A percentile compares a stretch with the other conserved stretches of the same genome.
Conservation (phyloP, 306 rosid genomes). For the Rubus idaeus region DNA sequence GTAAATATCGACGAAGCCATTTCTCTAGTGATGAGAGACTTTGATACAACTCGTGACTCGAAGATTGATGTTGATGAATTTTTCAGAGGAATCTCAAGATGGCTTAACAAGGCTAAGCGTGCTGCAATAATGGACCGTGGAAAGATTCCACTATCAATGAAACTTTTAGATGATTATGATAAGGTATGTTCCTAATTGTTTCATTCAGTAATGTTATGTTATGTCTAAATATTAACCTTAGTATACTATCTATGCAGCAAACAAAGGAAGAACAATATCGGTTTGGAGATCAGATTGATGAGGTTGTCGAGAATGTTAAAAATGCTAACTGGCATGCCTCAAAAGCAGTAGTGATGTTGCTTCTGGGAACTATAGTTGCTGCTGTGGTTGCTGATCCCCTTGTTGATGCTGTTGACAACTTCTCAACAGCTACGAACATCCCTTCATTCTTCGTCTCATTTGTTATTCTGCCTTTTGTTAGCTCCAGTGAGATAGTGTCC, state of each 20-base stretch:
- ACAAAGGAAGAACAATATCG: slow-evolving; percentile 19
- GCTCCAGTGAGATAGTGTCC: slow-evolving; percentile 24
- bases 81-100: slow-evolving; percentile 35
- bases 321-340: slow-evolving; percentile 23
- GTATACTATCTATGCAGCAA: slow-evolving; percentile 20
- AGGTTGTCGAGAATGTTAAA: slow-evolving; percentile 26
- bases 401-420: slow-evolving; percentile 25
- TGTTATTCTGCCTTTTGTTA: slow-evolving; percentile 25
- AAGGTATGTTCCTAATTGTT: not conserved
- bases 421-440: slow-evolving; percentile 26
- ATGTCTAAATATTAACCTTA: not conserved
- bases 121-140: slow-evolving; percentile 15
- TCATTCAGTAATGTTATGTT: not conserved
- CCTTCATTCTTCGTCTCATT: slow-evolving; percentile 33
- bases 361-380: slow-evolving; percentile 24
- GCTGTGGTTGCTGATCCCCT: slow-evolving; percentile 25
- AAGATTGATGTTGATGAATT: slow-evolving; percentile 31
- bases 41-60: slow-evolving; percentile 18
- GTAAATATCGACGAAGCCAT: slow-evolving; percentile 23
- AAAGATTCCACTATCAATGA: slow-evolving; percentile 7
- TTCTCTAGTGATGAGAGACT: slow-evolving; percentile 31
- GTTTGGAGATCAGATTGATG: slow-evolving; percentile 27
- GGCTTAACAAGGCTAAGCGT: slow-evolving; percentile 33
- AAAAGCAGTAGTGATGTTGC: slow-evolving; percentile 18
- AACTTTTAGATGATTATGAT: slow-evolving; percentile 16